Evolutionary conservation across 1,139 yeast genomes (phyloP).

Genomic region (Barnettozyma hawaiiensis): DNA sequence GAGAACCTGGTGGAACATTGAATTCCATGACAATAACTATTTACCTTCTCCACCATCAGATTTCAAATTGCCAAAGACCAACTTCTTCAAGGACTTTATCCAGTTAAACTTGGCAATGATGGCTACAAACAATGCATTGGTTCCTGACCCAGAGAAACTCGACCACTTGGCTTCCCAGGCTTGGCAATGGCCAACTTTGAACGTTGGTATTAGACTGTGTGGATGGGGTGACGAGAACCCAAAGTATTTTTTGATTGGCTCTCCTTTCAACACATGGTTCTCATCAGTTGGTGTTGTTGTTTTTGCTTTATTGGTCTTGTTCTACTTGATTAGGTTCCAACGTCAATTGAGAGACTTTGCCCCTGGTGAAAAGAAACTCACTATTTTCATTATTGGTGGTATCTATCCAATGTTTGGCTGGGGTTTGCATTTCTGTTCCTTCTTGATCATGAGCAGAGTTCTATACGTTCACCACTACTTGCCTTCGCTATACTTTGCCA

Average conservation of each 20-base stretch:
- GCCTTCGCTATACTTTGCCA: slow-evolving; percentile 95
- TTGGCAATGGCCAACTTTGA: slow-evolving; percentile 98
- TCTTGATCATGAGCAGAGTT: slow-evolving; percentile 93
- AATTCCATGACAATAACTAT: slow-evolving; percentile 68
- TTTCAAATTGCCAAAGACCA: slow-evolving; percentile 76
- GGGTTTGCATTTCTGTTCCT: slow-evolving; percentile 90
- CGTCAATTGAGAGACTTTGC: slow-evolving; percentile 78
- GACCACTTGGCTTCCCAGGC: slow-evolving; percentile 88
- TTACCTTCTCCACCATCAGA: slow-evolving; percentile 67
- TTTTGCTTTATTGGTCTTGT: slow-evolving; percentile 52
- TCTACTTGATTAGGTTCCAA: slow-evolving; percentile 82
- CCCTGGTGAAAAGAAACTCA: slow-evolving; percentile 29
- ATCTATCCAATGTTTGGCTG: slow-evolving; percentile 88
- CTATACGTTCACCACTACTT: slow-evolving; percentile 95
- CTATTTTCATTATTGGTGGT: slow-evolving; percentile 69
- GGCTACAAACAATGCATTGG: slow-evolving; percentile 95
- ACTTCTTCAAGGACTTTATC: slow-evolving; percentile 81
- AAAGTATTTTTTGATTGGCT: slow-evolving; percentile 86
- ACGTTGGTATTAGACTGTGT: slow-evolving; percentile 91
- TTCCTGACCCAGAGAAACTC: slow-evolving; percentile 86
- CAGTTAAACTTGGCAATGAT: slow-evolving; percentile 96
- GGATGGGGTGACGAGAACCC: slow-evolving; percentile 82
- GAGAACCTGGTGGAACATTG: slow-evolving; percentile 98
- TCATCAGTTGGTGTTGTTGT: slow-evolving; percentile 64
- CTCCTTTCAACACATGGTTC: slow-evolving; percentile 94